These are phyloP conservation scores for Hypsizygus marmoreus DNA, from an alignment of 768 basidiomycete genomes.

Conservation along the genomic window DNA sequence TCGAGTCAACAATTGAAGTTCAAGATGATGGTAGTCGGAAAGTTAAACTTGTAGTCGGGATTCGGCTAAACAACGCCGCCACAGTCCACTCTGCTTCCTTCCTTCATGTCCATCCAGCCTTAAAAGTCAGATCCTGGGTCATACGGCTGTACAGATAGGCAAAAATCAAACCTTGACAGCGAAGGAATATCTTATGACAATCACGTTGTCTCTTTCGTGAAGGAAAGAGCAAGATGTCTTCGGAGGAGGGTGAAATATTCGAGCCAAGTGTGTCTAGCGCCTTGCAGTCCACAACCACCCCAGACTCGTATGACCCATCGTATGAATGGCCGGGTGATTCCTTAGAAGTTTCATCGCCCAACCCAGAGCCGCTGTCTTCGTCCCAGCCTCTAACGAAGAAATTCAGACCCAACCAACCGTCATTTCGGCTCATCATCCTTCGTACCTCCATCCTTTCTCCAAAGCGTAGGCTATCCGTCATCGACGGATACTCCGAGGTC, in stretches of 20 bases:
- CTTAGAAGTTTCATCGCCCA: slow-evolving; percentile 4
- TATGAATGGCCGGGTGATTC: slow-evolving; percentile 62
- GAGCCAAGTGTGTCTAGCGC: slow-evolving; percentile 11
- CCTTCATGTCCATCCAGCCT: slow-evolving; percentile 7
- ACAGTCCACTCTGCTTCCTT: background rate
- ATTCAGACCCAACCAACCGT: slow-evolving; percentile 27
- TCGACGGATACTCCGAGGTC: slow-evolving; percentile 58
- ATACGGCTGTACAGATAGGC: no score
- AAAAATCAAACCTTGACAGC: no score
- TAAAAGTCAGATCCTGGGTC: no score
- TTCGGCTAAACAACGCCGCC: background rate
- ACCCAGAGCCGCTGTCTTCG: slow-evolving; percentile 6
- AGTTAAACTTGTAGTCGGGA: no score
- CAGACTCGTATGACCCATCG: slow-evolving; percentile 47
- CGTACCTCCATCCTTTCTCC: slow-evolving; percentile 64
- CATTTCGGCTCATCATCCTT: slow-evolving; percentile 54
- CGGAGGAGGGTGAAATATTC: slow-evolving; percentile 33
- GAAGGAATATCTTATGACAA: no score
- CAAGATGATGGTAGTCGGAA: no score
- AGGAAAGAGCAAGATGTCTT: slow-evolving; percentile 15
- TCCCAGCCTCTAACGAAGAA: slow-evolving; percentile 11
- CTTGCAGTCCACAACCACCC: slow-evolving; percentile 8
- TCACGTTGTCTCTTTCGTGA: slow-evolving; percentile 10
- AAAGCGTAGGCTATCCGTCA: slow-evolving; percentile 39
- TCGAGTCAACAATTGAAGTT: no score